A percentile compares a stretch with the other conserved stretches of the same genome.
These are phyloP conservation scores for Dendrocalamus sinicus DNA, from an alignment of 176 grass and related monocot species.

Conservation along the genomic window DNA sequence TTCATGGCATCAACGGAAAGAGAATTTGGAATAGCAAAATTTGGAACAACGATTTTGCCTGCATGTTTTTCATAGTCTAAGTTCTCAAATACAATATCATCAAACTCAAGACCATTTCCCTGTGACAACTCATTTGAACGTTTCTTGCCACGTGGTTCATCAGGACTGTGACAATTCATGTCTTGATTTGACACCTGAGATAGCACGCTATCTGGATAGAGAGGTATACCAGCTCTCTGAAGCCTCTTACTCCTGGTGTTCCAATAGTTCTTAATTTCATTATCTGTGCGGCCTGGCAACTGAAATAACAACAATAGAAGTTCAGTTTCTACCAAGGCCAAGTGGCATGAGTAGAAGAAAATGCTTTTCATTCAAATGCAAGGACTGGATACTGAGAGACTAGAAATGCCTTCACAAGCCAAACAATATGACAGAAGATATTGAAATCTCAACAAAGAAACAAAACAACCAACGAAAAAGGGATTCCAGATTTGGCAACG, in stretches of 20 bases:
- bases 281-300: constrained; percentile 79
- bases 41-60: background rate
- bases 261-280: constrained; percentile 88
- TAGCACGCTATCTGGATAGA: constrained; percentile 57
- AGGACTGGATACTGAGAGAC: background rate
- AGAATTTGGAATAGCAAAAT: constrained; percentile 6
- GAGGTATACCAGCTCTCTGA: constrained; percentile 45
- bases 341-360: constrained; percentile 23
- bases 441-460: constrained; percentile 14
- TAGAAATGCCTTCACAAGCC: constrained; percentile 5
- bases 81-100: constrained; percentile 40
- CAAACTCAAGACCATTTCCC: constrained; percentile 14
- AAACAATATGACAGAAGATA: background rate
- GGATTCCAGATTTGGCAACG: background rate
- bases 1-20: constrained; percentile 12
- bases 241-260: constrained; percentile 70
- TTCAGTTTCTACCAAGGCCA: constrained; percentile 14
- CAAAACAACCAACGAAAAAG: background rate
- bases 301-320: constrained; percentile 44
- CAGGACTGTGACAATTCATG: constrained; percentile 26
- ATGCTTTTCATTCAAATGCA: background rate
- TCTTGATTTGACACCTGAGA: constrained; percentile 50
- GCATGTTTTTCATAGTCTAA: constrained; percentile 25
- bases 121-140: constrained; percentile 27
- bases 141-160: constrained; percentile 41